These are phyloP conservation scores for Fusarium sp. DNA, from an alignment of 2,329 filamentous ascomycete species.

Conservation along the genomic window DNA sequence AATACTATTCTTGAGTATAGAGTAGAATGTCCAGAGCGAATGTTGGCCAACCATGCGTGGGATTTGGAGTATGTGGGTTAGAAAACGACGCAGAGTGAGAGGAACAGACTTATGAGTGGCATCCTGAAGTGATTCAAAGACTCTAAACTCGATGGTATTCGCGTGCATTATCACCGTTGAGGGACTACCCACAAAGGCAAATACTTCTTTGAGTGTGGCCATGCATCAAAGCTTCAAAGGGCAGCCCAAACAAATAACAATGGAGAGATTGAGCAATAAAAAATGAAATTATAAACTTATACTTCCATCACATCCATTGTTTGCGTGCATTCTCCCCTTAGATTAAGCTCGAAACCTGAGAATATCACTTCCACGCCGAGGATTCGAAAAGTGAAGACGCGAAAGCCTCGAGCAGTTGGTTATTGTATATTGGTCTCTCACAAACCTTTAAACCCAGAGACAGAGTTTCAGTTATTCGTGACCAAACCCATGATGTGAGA, in stretches of 20 bases:
- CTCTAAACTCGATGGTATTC: no score
- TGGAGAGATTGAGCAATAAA: background rate
- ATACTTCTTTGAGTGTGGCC: background rate
- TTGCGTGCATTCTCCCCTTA: background rate
- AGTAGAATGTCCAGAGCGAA: no score
- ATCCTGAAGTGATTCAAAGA: no score
- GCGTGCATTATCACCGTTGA: background rate
- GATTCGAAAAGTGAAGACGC: background rate
- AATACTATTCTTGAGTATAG: no score
- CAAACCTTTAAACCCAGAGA: no score
- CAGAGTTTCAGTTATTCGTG: no score
- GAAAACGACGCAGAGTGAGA: no score
- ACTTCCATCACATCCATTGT: background rate
- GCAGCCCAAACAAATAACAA: background rate
- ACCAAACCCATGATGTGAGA: no score
- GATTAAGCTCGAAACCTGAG: background rate
- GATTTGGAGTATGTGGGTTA: no score
- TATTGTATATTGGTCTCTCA: no score
- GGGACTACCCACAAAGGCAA: background rate
- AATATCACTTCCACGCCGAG: background rate
- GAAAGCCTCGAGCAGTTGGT: background rate
- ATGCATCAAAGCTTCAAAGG: background rate
- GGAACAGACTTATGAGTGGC: no score
- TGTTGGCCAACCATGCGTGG: no score
- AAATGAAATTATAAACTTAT: background rate